Evolutionary conservation across 495 filamentous ascomycete species (phyloP).

Genomic region (Neurospora sp.): DNA sequence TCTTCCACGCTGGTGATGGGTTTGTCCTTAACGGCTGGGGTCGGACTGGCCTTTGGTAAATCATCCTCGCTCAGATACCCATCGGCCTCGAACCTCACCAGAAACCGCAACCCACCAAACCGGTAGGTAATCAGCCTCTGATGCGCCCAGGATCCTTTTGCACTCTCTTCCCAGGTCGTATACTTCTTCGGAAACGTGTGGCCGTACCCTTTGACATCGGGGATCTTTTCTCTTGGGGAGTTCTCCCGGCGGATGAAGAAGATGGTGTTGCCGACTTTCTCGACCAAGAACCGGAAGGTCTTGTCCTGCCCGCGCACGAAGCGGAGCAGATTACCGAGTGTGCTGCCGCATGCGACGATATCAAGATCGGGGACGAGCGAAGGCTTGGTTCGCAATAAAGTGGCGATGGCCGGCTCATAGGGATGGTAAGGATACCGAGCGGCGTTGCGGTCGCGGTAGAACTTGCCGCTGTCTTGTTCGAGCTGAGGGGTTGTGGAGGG

Average conservation of each 20-base stretch:
- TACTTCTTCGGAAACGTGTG: slow-evolving; percentile 56
- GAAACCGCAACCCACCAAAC: slow-evolving; percentile 42
- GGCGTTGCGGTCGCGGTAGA: slow-evolving; percentile 54
- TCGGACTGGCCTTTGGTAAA: background rate
- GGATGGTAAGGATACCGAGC: slow-evolving; percentile 46
- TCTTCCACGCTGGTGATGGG: no score
- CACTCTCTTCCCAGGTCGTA: slow-evolving; percentile 45
- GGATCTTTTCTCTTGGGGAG: slow-evolving; percentile 40
- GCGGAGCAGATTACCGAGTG: slow-evolving; percentile 43
- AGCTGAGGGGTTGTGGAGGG: slow-evolving; percentile 26
- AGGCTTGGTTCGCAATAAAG: slow-evolving; percentile 16
- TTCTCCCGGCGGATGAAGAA: slow-evolving; percentile 54
- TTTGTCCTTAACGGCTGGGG: background rate
- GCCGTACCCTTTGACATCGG: slow-evolving; percentile 46
- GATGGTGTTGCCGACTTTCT: slow-evolving; percentile 49
- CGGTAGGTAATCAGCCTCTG: slow-evolving; percentile 51
- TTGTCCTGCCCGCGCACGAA: slow-evolving; percentile 36
- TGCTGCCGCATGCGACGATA: slow-evolving; percentile 52
- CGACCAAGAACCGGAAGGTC: slow-evolving; percentile 48
- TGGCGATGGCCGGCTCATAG: slow-evolving; percentile 45
- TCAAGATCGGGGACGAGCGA: slow-evolving; percentile 33
- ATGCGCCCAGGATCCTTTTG: slow-evolving; percentile 46
- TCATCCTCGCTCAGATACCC: slow-evolving; percentile 32
- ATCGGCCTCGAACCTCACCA: slow-evolving; percentile 54
- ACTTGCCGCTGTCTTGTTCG: slow-evolving; percentile 39